Percentiles rank a stretch among this genome's conserved stretches.
These are phyloP conservation scores for Saccharomyces hybrid DNA, from an alignment of 1,139 yeast genomes.

Conservation along the genomic window DNA sequence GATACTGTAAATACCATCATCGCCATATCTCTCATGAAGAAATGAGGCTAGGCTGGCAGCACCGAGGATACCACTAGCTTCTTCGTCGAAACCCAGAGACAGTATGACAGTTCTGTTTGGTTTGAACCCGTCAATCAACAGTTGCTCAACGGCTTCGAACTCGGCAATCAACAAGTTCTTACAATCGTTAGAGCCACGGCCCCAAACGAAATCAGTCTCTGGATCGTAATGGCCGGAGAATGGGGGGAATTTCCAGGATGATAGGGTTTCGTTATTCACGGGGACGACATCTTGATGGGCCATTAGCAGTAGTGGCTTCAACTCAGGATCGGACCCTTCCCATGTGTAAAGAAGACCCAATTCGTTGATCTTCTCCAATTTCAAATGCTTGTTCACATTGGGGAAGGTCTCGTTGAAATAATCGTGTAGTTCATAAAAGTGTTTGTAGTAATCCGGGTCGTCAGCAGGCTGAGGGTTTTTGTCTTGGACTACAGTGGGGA, in stretches of 20 bases:
- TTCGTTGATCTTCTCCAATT: slow-evolving; percentile 52
- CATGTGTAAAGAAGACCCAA: slow-evolving; percentile 62
- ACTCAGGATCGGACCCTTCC: slow-evolving; percentile 46
- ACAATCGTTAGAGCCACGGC: slow-evolving; percentile 62
- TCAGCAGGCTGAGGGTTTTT: slow-evolving; percentile 38
- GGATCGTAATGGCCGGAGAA: slow-evolving; percentile 65
- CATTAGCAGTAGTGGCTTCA: slow-evolving; percentile 60
- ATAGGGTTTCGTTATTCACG: slow-evolving; percentile 50
- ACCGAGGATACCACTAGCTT: slow-evolving; percentile 53
- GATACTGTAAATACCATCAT: slow-evolving; percentile 47
- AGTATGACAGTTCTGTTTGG: slow-evolving; percentile 52
- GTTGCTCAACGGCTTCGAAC: slow-evolving; percentile 50
- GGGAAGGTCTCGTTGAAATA: slow-evolving; percentile 57
- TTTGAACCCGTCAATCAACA: slow-evolving; percentile 38
- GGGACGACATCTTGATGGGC: slow-evolving; percentile 87
- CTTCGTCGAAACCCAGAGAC: slow-evolving; percentile 71
- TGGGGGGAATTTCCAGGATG: slow-evolving; percentile 63
- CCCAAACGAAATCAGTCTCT: slow-evolving; percentile 40
- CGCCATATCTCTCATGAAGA: slow-evolving; percentile 46
- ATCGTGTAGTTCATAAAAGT: slow-evolving; percentile 40
- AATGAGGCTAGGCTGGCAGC: slow-evolving; percentile 41
- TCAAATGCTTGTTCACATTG: slow-evolving; percentile 40
- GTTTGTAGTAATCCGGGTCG: slow-evolving; percentile 27
- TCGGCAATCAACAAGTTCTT: slow-evolving; percentile 51
- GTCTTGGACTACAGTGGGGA: slow-evolving; percentile 60